Evolutionary conservation across 2,329 filamentous ascomycete species (phyloP).

Genomic region (Fusarium annulatum): DNA sequence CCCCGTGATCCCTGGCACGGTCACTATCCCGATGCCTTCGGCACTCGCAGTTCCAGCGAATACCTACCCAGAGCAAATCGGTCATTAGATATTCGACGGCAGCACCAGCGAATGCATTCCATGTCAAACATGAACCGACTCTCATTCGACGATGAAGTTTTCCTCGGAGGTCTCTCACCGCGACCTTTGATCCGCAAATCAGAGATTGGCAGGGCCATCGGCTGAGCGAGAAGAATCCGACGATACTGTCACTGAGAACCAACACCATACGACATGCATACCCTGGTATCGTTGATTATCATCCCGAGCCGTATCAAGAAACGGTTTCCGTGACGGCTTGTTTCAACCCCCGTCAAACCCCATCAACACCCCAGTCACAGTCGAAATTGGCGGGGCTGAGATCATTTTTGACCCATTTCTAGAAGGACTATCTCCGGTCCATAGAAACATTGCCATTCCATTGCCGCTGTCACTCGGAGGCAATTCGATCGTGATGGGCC

Average conservation of each 20-base stretch:
- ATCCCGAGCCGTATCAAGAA: constrained; percentile 26
- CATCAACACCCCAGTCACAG: constrained; percentile 15
- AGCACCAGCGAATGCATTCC: constrained; percentile 51
- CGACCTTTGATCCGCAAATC: constrained; percentile 59
- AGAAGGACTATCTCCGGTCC: constrained; percentile 9
- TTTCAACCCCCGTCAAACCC: constrained; percentile 37
- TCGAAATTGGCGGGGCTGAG: constrained; percentile 34
- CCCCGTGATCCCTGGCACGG: constrained; percentile 56
- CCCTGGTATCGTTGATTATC: constrained; percentile 26
- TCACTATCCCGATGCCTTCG: constrained; percentile 48
- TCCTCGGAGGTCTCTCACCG: constrained; percentile 60
- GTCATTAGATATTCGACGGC: constrained; percentile 41
- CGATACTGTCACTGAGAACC: constrained; percentile 7
- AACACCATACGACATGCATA: neutral
- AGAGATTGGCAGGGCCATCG: constrained; percentile 65
- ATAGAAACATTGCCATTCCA: constrained; percentile 4
- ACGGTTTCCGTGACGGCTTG: constrained; percentile 34
- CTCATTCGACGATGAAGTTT: constrained; percentile 60
- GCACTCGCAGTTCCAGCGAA: constrained; percentile 50
- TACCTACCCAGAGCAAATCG: constrained; percentile 40
- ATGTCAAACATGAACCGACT: constrained; percentile 56
- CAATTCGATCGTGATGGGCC: constrained; percentile 21
- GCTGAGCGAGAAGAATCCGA: constrained; percentile 51
- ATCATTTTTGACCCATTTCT: constrained; percentile 30
- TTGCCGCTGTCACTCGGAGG: neutral